Conservation (phyloP, 805 yeast genomes). For the Naumovozyma baii region DNA sequence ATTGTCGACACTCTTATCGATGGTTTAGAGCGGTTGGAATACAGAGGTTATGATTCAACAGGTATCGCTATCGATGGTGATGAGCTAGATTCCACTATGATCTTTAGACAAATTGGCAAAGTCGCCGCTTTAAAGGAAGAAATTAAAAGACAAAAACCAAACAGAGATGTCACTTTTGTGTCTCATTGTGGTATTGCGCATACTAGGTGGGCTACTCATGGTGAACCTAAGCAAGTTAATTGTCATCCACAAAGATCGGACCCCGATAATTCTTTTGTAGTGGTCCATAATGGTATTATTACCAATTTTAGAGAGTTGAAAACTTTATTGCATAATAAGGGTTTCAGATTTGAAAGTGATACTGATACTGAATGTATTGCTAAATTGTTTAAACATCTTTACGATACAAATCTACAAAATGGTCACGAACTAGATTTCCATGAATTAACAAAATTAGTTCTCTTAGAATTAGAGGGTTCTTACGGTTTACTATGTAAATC, state of each 20-base stretch:
- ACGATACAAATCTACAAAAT: slow-evolving; percentile 63
- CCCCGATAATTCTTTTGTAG: slow-evolving; percentile 67
- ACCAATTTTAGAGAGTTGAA: slow-evolving; percentile 90
- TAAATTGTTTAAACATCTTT: slow-evolving; percentile 82
- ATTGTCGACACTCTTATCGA: slow-evolving; percentile 82
- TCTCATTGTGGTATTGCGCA: slow-evolving; percentile 96
- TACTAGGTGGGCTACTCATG: slow-evolving; percentile 99
- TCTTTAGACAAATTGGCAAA: slow-evolving; percentile 84
- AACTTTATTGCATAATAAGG: slow-evolving; percentile 70
- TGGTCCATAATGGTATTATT: slow-evolving; percentile 97
- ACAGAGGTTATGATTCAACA: slow-evolving; percentile 96
- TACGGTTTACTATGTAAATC: slow-evolving; percentile 93
- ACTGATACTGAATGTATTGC: slow-evolving; percentile 99
- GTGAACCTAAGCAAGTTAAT: slow-evolving; percentile 74
- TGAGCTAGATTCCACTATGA: slow-evolving; percentile 53
- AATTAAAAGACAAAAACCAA: slow-evolving; percentile 42
- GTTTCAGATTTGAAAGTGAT: slow-evolving; percentile 76
- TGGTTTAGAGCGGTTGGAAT: slow-evolving; percentile 81
- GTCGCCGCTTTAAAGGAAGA: slow-evolving; percentile 70
- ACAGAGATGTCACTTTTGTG: slow-evolving; percentile 56
- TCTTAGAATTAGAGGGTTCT: slow-evolving; percentile 92
- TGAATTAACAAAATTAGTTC: slow-evolving; percentile 84
- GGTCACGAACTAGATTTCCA: slow-evolving; percentile 79
- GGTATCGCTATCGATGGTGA: slow-evolving; percentile 95
- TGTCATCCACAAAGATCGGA: slow-evolving; percentile 97